These are phyloP conservation scores for Decorospora gaudefroyi DNA, from an alignment of 2,329 filamentous ascomycete species.

Conservation along the genomic window DNA sequence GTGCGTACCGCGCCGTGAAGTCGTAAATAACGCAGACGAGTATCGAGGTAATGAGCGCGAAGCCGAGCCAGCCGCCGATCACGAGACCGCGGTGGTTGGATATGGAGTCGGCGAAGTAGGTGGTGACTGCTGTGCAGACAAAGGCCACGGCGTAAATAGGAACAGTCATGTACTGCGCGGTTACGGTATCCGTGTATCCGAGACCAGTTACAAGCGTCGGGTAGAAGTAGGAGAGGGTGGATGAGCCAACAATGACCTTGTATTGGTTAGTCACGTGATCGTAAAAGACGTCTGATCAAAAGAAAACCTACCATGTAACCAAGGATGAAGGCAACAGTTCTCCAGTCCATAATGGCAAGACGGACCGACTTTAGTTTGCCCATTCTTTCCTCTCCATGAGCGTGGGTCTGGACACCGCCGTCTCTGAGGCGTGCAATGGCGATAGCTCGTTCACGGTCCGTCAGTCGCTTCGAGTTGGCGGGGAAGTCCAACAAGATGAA, in stretches of 20 bases:
- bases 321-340: constrained; percentile 55
- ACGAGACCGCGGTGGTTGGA: constrained; percentile 55
- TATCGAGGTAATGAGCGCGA: constrained; percentile 48
- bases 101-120: constrained; percentile 55
- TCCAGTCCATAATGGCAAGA: constrained; percentile 51
- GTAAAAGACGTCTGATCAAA: constrained; percentile 26
- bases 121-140: constrained; percentile 54
- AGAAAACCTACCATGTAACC: constrained; percentile 53
- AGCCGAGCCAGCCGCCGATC: constrained; percentile 55
- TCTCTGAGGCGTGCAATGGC: constrained; percentile 53
- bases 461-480: constrained; percentile 51
- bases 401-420: constrained; percentile 48
- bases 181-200: constrained; percentile 52
- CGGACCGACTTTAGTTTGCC: constrained; percentile 48
- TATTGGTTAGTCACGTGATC: constrained; percentile 6
- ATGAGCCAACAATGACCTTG: constrained; percentile 54
- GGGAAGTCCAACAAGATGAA: constrained; percentile 59
- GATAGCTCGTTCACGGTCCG: constrained; percentile 49
- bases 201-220: constrained; percentile 58
- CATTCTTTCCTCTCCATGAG: constrained; percentile 37
- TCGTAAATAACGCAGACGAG: constrained; percentile 54
- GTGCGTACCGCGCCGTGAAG: constrained; percentile 58
- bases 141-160: constrained; percentile 61
- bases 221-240: constrained; percentile 60
- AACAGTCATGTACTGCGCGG: constrained; percentile 58